Evolutionary conservation across 2,329 filamentous ascomycete species (phyloP), one percentile per base, ranked within the genome.

Genomic region (Aspergillus quadricinctus): DNA sequence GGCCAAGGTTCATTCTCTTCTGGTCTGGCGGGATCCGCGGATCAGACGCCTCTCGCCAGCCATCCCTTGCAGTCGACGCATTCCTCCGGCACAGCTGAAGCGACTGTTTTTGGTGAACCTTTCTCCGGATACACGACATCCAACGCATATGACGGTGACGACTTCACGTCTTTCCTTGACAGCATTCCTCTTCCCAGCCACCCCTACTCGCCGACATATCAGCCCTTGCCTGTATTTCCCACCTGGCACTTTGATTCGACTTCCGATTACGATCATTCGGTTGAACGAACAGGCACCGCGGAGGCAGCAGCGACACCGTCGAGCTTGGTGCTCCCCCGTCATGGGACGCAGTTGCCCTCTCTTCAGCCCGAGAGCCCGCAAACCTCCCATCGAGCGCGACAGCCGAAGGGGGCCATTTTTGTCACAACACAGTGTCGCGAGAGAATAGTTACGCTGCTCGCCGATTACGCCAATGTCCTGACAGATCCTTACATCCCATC

Each of bases 81-180:
- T 61, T 14, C 55, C 57, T 40, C 43, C 6, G 49, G 57, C 9
- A 51, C 62, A 6, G 50, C 64, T 4, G 61, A 55, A 50, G 56
- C 59, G 21, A 55, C 64, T 23, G 58, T 54, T 9, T 68, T 66
- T 28, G 63, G 50, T 49, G 61, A 66, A 41, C 56, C 66, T 3
- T 64, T 65, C 9, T 49, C 60, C 2, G 66, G 65, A 6, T 70
- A 69, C 57, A 63, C 61, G 9, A 23, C 60, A 1, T 43, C 65
- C 0, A 52, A 55, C 1, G 43, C 61, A 3, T 68, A 70, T 19
- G 66, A 68, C n/a, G 68, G 65, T 0, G 68, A 70, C 48, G 69
- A 72, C 46, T 72, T 72, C 21, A 72, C 70, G 2, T 71, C 70
- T 0, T 72, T 72, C 21, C 54, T 72, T 28, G 70, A 72, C 31